Evolutionary conservation across 2,329 filamentous ascomycete species (phyloP), one percentile per base, ranked within the genome.

Genomic region (Graphilbum sp.): DNA sequence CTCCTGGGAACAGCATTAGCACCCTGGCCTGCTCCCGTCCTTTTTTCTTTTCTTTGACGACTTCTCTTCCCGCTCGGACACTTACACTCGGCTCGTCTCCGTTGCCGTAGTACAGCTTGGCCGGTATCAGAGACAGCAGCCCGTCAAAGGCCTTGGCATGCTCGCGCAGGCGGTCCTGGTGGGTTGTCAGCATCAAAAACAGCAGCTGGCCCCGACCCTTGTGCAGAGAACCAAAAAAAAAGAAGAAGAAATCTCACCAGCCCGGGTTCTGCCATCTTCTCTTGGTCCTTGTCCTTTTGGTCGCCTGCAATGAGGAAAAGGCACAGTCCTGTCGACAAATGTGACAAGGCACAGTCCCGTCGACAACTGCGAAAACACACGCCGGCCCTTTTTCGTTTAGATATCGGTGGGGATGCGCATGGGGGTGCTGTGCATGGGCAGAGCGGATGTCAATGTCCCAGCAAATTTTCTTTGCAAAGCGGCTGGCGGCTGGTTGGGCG

Each of bases 21-120:
- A n/a, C n/a, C n/a, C n/a, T n/a, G n/a, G n/a, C n/a, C n/a, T n/a
- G n/a, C 23, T 35, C 32, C 23, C 13, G 13, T 10, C 9, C 8
- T 4, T 24, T 24, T 4, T 19, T 31, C 9, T 15, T 6, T 7
- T 4, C 13, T 34, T 13, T 4, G 24, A 8, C 23, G 6, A 11
- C 10, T 29, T 12, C 11, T 29, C 27, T 29, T 12, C 27, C 11
- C 15, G 13, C 27, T 29, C 9, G 41, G 35, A 36, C 47, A 75
- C 80, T 50, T 78, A 88, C 83, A 58, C 70, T 85, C 45, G 71
- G 80, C 54, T 93, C 85, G 55, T 87, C 76, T 40, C 79, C 83
- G 55, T 87, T 77, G 40, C 79, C 83, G 50, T 92, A 94, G 60
- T 94, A 94, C 50, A 85, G 75, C 59, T 90, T 87, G 43, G 85